Evolutionary conservation across 2,329 filamentous ascomycete genomes (phyloP).

Genomic region (Fusarium duplospermum): DNA sequence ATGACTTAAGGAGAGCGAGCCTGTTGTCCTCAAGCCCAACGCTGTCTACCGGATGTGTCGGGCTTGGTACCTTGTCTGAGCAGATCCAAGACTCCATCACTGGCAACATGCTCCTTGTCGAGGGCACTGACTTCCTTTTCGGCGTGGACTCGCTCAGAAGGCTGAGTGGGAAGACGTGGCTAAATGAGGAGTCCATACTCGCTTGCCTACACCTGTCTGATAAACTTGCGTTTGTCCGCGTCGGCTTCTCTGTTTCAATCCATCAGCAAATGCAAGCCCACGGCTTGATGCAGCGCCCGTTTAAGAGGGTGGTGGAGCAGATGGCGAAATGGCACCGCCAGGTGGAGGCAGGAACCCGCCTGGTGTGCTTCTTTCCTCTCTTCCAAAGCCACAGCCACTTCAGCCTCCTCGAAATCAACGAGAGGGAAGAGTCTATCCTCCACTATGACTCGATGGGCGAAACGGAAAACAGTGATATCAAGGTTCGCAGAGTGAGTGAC

Average conservation of each 20-base stretch:
- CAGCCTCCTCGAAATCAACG: neutral
- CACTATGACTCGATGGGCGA: neutral
- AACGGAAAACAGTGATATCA: neutral
- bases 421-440: neutral
- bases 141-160: neutral
- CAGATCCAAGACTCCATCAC: neutral
- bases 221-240: constrained; percentile 10
- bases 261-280: constrained; percentile 1
- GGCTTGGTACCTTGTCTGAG: neutral
- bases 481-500: neutral
- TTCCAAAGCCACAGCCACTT: neutral
- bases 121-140: neutral
- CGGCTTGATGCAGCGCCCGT: constrained; percentile 3
- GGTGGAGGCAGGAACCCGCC: neutral
- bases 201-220: constrained; percentile 21
- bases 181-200: neutral
- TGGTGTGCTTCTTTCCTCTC: neutral
- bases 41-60: neutral
- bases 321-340: constrained; percentile 5
- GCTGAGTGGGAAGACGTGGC: neutral
- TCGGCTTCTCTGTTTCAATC: constrained; percentile 20
- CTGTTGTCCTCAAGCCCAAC: neutral
- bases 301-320: constrained; percentile 7
- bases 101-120: neutral
- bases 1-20: neutral